Conservation (phyloP, 179 eudicot species). For the Spergularia azorica region DNA sequence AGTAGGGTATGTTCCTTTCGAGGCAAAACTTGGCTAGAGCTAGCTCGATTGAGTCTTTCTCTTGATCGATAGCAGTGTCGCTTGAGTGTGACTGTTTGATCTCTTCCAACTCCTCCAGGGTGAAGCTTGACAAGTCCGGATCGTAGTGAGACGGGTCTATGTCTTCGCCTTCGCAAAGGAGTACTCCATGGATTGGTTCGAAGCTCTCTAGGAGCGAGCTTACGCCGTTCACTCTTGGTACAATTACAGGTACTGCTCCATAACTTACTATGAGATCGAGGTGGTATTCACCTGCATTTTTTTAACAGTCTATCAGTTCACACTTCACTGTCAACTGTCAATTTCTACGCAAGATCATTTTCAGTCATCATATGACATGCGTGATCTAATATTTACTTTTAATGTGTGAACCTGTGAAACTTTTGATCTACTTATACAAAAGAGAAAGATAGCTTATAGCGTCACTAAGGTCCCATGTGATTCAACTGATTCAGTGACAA, state of each 20-base stretch:
- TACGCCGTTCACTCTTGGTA: slow-evolving; percentile 84
- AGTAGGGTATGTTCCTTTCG: slow-evolving; percentile 86
- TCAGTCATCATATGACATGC: no score
- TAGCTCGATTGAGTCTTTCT: slow-evolving; percentile 84
- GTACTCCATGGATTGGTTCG: slow-evolving; percentile 94
- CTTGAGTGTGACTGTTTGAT: slow-evolving; percentile 56
- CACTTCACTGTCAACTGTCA: no score
- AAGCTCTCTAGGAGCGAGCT: slow-evolving; percentile 80
- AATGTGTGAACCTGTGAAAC: no score
- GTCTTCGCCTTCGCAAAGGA: slow-evolving; percentile 96
- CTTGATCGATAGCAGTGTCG: slow-evolving; percentile 85
- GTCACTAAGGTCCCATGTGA: no score
- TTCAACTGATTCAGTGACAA: no score
- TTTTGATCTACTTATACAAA: no score
- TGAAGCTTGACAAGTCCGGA: slow-evolving; percentile 44
- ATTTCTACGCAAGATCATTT: no score
- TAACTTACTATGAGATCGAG: slow-evolving; percentile 89
- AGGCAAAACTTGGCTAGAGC: slow-evolving; percentile 85
- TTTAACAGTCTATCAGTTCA: neutral
- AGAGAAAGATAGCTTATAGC: no score
- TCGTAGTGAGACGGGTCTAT: slow-evolving; percentile 82
- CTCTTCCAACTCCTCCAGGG: slow-evolving; percentile 75
- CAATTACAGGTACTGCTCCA: slow-evolving; percentile 94
- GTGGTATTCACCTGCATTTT: slow-evolving; percentile 77
- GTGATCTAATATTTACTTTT: no score